These are phyloP conservation scores for Zymoseptoria brevis DNA, from an alignment of 2,329 filamentous ascomycete genomes.

Conservation along the genomic window DNA sequence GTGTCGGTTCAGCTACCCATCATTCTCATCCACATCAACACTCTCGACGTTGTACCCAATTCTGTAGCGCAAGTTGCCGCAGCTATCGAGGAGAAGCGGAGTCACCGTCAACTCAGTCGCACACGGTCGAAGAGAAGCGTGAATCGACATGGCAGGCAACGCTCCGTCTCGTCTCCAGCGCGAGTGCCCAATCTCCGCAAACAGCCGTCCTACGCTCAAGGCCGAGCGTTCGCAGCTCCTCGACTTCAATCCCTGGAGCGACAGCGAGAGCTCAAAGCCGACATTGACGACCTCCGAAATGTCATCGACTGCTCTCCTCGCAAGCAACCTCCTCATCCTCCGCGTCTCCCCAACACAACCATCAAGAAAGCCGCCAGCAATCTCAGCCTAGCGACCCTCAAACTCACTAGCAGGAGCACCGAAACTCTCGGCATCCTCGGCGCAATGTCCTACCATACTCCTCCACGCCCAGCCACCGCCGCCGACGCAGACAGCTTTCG, in stretches of 20 bases:
- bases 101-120: slow-evolving; percentile 11
- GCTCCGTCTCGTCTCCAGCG: slow-evolving; percentile 23
- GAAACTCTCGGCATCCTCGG: slow-evolving; percentile 14
- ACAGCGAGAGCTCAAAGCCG: slow-evolving; percentile 35
- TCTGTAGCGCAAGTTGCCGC: slow-evolving; percentile 48
- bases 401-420: slow-evolving; percentile 13
- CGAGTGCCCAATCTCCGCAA: slow-evolving; percentile 21
- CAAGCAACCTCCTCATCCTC: slow-evolving; percentile 28
- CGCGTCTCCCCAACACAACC: slow-evolving; percentile 8
- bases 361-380: slow-evolving; percentile 21
- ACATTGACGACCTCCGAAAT: slow-evolving; percentile 35
- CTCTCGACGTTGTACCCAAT: slow-evolving; percentile 49
- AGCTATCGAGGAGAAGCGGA: slow-evolving; percentile 45
- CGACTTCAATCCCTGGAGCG: slow-evolving; percentile 44
- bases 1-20: slow-evolving; percentile 48
- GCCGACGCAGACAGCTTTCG: slow-evolving; percentile 12
- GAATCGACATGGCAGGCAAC: slow-evolving; percentile 10
- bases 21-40: slow-evolving; percentile 51
- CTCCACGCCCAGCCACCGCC: slow-evolving; percentile 6
- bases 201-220: slow-evolving; percentile 38
- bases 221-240: slow-evolving; percentile 46
- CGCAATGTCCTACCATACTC: slow-evolving; percentile 21
- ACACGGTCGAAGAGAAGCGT: slow-evolving; percentile 5
- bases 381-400: slow-evolving; percentile 18
- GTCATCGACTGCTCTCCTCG: slow-evolving; percentile 39